Evolutionary conservation across 441 rosid species (phyloP).

Genomic region (Syzygium syzygioides): DNA sequence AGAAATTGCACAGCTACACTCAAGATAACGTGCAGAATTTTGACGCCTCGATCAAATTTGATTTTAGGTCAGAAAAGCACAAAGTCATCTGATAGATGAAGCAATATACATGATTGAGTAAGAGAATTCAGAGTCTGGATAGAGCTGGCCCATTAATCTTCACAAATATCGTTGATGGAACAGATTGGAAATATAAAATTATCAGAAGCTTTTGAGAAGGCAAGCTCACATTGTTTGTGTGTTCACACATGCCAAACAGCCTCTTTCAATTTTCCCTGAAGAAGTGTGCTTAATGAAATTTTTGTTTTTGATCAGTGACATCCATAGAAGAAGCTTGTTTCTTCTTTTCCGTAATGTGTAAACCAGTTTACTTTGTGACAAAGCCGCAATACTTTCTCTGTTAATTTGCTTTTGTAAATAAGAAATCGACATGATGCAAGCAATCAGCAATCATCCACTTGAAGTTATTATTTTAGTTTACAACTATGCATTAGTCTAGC

Average conservation of each 20-base stretch:
- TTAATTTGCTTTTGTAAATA: not conserved
- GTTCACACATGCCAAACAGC: not conserved
- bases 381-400: not conserved
- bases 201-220: not conserved
- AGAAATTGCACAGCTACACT: not conserved
- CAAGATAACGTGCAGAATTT: not conserved
- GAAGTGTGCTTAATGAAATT: not conserved
- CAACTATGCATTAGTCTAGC: not conserved
- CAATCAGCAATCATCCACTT: not conserved
- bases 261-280: not conserved
- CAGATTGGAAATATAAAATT: not conserved
- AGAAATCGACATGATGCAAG: not conserved
- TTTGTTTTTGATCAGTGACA: not conserved
- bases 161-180: not conserved
- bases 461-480: not conserved
- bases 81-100: not conserved
- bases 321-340: not conserved
- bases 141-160: not conserved
- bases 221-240: not conserved
- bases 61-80: not conserved
- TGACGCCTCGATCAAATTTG: not conserved
- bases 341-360: not conserved
- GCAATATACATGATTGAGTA: not conserved
- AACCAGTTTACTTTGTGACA: not conserved
- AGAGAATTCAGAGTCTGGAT: not conserved